These are phyloP conservation scores for Sporothrix inflata DNA, from an alignment of 2,329 filamentous ascomycete species.

Conservation along the genomic window DNA sequence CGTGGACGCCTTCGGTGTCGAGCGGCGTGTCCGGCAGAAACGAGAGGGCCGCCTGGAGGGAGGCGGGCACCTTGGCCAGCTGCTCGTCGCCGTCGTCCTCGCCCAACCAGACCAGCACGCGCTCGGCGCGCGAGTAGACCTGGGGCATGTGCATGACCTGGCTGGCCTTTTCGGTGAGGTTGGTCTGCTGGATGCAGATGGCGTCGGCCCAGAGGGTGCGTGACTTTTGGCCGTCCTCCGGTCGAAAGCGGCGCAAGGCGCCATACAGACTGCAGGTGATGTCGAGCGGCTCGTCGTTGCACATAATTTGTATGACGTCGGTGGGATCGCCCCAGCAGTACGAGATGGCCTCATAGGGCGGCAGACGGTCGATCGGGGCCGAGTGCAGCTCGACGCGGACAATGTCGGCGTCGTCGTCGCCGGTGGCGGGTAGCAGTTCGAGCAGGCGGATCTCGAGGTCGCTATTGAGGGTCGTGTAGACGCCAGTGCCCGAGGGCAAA, in stretches of 20 bases:
- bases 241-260: neutral
- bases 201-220: constrained; percentile 43
- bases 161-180: constrained; percentile 39
- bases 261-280: constrained; percentile 11
- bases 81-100: constrained; percentile 34
- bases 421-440: neutral
- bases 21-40: constrained; percentile 37
- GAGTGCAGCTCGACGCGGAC: constrained; percentile 11
- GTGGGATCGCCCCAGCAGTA: constrained; percentile 20
- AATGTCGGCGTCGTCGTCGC: neutral
- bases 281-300: neutral
- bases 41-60: constrained; percentile 26
- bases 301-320: neutral
- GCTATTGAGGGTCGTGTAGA: neutral
- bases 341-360: constrained; percentile 11
- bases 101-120: constrained; percentile 44
- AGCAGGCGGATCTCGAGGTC: constrained; percentile 14
- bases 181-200: constrained; percentile 29
- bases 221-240: neutral
- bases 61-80: neutral
- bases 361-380: neutral
- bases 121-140: constrained; percentile 41
- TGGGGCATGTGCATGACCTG: constrained; percentile 44
- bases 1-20: constrained; percentile 39
- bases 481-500: neutral